Evolutionary conservation across 306 rosid species (phyloP).

Genomic region (Vigna radiata): DNA sequence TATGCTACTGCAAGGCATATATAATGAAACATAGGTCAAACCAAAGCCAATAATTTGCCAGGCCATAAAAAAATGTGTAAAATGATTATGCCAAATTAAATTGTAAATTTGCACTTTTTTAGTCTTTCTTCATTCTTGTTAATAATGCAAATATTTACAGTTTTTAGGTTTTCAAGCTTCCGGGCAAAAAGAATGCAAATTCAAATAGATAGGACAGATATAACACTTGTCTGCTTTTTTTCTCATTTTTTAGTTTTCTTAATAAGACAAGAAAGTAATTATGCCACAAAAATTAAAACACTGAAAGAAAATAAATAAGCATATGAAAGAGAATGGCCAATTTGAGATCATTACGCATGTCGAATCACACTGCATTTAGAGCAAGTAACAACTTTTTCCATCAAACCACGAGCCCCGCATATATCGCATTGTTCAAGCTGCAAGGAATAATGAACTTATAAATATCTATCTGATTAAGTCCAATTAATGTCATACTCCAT

Average conservation of each 20-base stretch:
- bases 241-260: constrained; percentile 5
- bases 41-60: constrained; percentile 17
- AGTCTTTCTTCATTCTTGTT: constrained; percentile 7
- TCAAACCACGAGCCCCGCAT: constrained; percentile 59
- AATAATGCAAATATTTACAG: constrained; percentile 7
- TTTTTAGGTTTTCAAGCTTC: constrained; percentile 7
- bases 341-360: constrained; percentile 62
- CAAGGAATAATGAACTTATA: constrained; percentile 41
- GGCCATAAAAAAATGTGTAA: constrained; percentile 15
- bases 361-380: constrained; percentile 51
- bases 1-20: constrained; percentile 10
- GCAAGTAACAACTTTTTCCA: constrained; percentile 54
- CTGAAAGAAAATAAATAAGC: neutral
- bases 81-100: constrained; percentile 25
- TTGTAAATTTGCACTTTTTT: neutral
- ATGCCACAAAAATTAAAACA: neutral
- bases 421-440: constrained; percentile 64
- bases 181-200: constrained; percentile 14
- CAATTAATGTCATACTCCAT: neutral
- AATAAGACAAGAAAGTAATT: constrained; percentile 3
- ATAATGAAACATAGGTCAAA: neutral
- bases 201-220: constrained; percentile 23
- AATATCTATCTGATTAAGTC: neutral
- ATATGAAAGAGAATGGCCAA: constrained; percentile 3
- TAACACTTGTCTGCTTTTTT: constrained; percentile 1